Percentiles rank a stretch among this genome's conserved stretches.
phyloP scores from a whole-genome alignment of 2,329 filamentous ascomycete genomes.

The Colletotrichum falcatum region DNA sequence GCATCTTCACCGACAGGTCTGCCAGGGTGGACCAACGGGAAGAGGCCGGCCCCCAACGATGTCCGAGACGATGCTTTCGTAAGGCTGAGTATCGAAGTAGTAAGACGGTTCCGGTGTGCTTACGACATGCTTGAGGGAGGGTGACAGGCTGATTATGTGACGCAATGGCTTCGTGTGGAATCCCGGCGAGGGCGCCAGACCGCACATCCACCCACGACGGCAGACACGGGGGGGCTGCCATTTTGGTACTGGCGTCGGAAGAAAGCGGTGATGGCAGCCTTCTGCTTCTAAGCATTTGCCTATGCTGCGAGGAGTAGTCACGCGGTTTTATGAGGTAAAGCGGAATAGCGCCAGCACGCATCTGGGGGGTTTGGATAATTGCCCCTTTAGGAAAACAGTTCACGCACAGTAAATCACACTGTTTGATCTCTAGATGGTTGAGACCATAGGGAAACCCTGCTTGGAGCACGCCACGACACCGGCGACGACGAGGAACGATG shows the following conservation, averaged over 20 bases:
- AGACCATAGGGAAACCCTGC: background rate
- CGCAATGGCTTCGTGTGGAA: constrained; percentile 26
- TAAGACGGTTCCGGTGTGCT: constrained; percentile 19
- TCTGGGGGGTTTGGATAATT: background rate
- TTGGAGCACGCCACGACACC: background rate
- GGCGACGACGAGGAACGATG: constrained; percentile 24
- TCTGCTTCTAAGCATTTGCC: constrained; percentile 8
- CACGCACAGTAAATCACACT: constrained; percentile 3
- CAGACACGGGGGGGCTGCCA: constrained; percentile 21
- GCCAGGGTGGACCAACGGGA: background rate
- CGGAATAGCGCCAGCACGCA: background rate
- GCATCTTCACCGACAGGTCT: constrained; percentile 22
- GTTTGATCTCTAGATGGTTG: constrained; percentile 6
- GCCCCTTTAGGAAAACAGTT: constrained; percentile 28
- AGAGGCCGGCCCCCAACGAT: background rate
- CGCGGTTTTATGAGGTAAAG: background rate
- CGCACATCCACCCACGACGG: constrained; percentile 20
- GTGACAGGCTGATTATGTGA: constrained; percentile 31
- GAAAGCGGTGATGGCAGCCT: constrained; percentile 30
- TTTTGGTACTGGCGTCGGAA: constrained; percentile 34
- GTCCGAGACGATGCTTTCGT: constrained; percentile 3
- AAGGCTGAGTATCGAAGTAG: constrained; percentile 30
- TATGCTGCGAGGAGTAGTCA: constrained; percentile 26
- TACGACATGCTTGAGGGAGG: constrained; percentile 19
- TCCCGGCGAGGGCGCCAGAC: constrained; percentile 16